Conservation (phyloP, 2,329 filamentous ascomycete genomes). For the Verticillium albo-atrum region DNA sequence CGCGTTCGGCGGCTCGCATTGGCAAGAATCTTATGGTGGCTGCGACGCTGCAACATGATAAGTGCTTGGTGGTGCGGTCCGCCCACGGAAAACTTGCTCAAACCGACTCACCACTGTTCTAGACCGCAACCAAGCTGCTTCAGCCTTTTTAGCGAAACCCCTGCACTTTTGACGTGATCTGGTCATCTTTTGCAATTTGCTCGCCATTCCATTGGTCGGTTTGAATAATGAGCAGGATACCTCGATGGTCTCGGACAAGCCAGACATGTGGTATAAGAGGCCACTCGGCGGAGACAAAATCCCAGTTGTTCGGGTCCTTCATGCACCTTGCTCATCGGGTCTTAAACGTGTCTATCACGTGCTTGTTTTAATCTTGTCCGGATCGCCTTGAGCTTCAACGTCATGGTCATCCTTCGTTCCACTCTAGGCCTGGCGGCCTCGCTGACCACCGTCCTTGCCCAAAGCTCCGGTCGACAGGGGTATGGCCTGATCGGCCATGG, state of each 20-base stretch:
- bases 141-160: not conserved
- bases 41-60: not conserved
- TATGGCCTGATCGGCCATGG: constrained; percentile 1
- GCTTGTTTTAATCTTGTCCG: not conserved
- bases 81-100: constrained; percentile 1
- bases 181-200: constrained; percentile 1
- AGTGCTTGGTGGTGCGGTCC: not conserved
- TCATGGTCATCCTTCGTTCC: not conserved
- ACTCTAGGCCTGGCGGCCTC: not conserved
- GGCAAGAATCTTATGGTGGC: not conserved
- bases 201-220: not conserved
- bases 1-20: not conserved
- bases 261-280: not conserved
- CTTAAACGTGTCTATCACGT: not conserved
- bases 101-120: not conserved
- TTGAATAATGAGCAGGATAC: not conserved
- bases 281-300: not conserved
- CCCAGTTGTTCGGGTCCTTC: not conserved
- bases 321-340: not conserved
- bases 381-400: not conserved
- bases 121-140: not conserved
- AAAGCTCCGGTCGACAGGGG: not conserved
- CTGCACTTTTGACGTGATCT: not conserved
- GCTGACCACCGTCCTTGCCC: not conserved
- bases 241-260: not conserved